Conservation (phyloP, 2,329 filamentous ascomycete species). For the Trichoderma polysporum region DNA sequence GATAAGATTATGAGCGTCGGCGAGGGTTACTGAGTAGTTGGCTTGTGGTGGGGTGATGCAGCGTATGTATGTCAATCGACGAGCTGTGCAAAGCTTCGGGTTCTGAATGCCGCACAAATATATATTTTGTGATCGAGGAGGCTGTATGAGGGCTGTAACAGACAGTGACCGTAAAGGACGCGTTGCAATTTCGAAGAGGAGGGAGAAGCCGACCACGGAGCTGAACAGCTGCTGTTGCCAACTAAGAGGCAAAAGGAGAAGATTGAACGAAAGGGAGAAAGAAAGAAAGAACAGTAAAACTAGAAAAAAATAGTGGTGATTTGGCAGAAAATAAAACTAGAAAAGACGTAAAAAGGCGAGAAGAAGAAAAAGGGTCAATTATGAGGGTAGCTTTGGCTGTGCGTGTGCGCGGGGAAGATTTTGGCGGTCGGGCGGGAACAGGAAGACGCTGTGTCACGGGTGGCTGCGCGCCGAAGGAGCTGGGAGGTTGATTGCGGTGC, state of each 20-base stretch:
- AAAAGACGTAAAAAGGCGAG: background rate
- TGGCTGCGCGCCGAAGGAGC: background rate
- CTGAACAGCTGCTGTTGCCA: constrained; percentile 4
- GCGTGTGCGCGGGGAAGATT: constrained; percentile 6
- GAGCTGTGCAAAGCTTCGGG: background rate
- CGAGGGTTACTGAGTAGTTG: background rate
- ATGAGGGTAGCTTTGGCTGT: background rate
- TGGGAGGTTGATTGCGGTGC: background rate
- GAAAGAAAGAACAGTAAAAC: background rate
- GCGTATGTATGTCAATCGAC: constrained; percentile 7
- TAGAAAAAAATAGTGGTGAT: background rate
- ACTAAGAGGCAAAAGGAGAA: background rate
- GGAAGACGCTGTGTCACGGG: constrained; percentile 5
- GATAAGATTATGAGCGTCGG: background rate
- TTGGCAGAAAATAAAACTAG: background rate
- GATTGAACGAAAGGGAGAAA: background rate
- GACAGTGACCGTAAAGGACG: constrained; percentile 6
- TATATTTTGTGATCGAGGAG: background rate
- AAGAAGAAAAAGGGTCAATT: constrained; percentile 4
- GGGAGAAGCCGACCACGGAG: constrained; percentile 13
- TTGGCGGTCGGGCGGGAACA: constrained; percentile 14
- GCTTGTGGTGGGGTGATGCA: background rate
- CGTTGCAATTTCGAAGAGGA: constrained; percentile 7
- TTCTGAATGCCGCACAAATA: background rate
- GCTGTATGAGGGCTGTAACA: background rate